Percentiles rank a stretch among this genome's conserved stretches.
phyloP scores from a whole-genome alignment of 176 grass and related monocot genomes.

The Pontederia paniculata region DNA sequence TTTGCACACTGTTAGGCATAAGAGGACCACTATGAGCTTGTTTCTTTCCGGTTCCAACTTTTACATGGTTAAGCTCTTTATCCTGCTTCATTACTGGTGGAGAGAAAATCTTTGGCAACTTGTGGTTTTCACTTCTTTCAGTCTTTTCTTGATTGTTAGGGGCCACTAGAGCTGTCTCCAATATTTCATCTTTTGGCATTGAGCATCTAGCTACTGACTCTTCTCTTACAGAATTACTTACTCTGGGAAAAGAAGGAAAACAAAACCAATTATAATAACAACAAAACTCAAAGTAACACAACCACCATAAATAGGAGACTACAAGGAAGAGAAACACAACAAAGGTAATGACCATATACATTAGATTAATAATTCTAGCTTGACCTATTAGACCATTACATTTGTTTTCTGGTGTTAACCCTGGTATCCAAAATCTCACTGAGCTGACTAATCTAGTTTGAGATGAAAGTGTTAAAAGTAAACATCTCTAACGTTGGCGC shows the following conservation, averaged over 20 bases:
- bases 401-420: too few species aligned
- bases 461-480: too few species aligned
- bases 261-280: not conserved
- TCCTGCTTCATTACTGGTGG: slow-evolving; percentile 55
- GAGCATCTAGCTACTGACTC: slow-evolving; percentile 20
- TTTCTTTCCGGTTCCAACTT: slow-evolving; percentile 44
- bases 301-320: too few species aligned
- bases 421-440: too few species aligned
- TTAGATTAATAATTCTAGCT: too few species aligned
- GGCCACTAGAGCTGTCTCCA: slow-evolving; percentile 32
- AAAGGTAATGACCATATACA: too few species aligned
- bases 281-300: not conserved
- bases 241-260: slow-evolving; percentile 3
- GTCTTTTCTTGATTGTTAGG: slow-evolving; percentile 32
- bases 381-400: too few species aligned
- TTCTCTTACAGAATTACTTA: not conserved
- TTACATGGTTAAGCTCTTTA: slow-evolving; percentile 36
- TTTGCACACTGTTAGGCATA: slow-evolving; percentile 24
- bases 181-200: slow-evolving; percentile 23
- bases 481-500: too few species aligned
- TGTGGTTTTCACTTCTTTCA: slow-evolving; percentile 29
- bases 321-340: too few species aligned
- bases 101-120: slow-evolving; percentile 40
- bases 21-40: slow-evolving; percentile 55
- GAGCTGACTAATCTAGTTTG: too few species aligned